Evolutionary conservation across 2,329 filamentous ascomycete genomes (phyloP).

Genomic region (Lasiodiplodia gonubiensis): DNA sequence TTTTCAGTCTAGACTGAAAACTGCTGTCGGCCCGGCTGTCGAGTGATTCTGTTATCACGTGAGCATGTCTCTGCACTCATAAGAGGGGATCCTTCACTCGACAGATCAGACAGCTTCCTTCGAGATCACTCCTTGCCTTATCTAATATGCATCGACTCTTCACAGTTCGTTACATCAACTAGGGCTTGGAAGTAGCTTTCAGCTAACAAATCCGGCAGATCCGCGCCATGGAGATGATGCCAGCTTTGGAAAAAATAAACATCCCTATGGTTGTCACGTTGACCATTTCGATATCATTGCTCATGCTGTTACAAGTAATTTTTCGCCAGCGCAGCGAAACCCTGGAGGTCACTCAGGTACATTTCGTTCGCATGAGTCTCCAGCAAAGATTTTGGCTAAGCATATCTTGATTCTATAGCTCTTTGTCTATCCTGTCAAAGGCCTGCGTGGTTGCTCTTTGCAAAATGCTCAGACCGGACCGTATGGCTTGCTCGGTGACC

Average conservation of each 20-base stretch:
- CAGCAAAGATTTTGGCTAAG: not conserved
- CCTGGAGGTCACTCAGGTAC: not conserved
- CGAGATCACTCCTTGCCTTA: not conserved
- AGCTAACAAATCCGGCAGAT: too few species aligned
- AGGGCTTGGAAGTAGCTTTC: too few species aligned
- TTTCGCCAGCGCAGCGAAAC: not conserved
- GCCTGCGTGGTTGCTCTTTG: conserved; percentile 28
- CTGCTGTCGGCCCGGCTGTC: not conserved
- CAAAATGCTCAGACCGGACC: conserved; percentile 27
- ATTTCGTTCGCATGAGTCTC: not conserved
- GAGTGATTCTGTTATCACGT: not conserved
- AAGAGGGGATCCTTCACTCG: not conserved
- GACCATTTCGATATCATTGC: not conserved
- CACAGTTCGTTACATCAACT: not conserved
- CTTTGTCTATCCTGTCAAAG: conserved; percentile 32
- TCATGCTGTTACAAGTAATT: not conserved
- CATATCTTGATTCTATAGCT: conserved; percentile 20
- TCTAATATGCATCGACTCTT: not conserved
- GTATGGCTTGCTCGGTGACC: conserved; percentile 32
- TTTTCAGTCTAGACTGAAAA: not conserved
- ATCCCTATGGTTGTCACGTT: not conserved
- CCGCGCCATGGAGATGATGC: too few species aligned
- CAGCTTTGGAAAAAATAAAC: not conserved
- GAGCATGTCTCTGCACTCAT: not conserved
- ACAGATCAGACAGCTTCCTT: not conserved